Base-by-base conservation (phyloP, 495 filamentous ascomycete genomes). In the Tetracladium marchalianum region DNA sequence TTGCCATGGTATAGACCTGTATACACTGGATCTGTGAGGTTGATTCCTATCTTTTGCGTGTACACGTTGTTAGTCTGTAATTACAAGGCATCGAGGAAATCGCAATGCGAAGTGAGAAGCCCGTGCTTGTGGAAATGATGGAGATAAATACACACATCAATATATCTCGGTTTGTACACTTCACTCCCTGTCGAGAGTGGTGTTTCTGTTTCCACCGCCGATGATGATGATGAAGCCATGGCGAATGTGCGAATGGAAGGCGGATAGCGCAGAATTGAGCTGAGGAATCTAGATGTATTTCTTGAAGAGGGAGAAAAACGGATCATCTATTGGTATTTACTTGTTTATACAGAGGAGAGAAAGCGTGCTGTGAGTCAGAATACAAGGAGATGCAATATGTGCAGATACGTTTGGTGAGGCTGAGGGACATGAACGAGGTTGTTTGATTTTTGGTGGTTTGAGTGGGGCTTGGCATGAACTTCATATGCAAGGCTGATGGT, bases 1-100 rank as follows among this genome's bases (percentile, higher is more conserved):
- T 81, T 92, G 48, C 86, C 86, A 57, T 92, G 83, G 58, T 98
- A 90, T 17, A 77, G 65, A 37, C 92, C 92, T 17, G 70, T 69
- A 65, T 89, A 98, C 52, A 94, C 82, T 18, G 83, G 78, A 51
- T 97, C 92, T 42, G 85, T 81, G 34, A 98, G 72, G 65, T 98
- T 98, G 69, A 98, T 95, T 32, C 92, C 92, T 44, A 97, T 78
- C 74, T 75, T 55, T 43, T 53, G 42, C 38, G 43, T 49, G 31
- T 19, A 35, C 17, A 16, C 34, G 38, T 18, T n/a, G 24, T 40
- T 34, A 33, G 37, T n/a, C 4, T 19, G 5, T 5, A 1, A 18
- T n/a, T 36, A 16, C 11, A 3, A 27, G 36, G 18, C 1, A 17
- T 34, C 10, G 44, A 10, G 11, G 11, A 2, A 18, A 13, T 2